Evolutionary conservation across 257 asterid species (phyloP), one percentile per base, ranked within the genome.

Genomic region (Lycium barbarum): DNA sequence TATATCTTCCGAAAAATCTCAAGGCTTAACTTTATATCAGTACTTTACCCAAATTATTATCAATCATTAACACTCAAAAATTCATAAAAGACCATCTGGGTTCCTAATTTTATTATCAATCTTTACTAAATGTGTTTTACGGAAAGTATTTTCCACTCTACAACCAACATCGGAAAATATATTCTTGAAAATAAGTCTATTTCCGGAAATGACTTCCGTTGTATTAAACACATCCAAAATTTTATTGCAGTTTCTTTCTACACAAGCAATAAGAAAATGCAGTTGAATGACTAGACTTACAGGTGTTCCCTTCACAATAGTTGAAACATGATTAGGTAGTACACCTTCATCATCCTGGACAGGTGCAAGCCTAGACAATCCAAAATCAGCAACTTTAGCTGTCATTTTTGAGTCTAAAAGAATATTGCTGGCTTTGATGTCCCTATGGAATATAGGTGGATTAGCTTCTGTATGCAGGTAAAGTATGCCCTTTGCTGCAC

Each of bases 381-480:
- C 99, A 84, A 95, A 95, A 86, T 95, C 98, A 80, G 98, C 92
- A 36, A 95, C 99, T 93, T 95, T 95, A 59, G 98, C 97, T 5
- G 92, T 90, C 88, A 89, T 88, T 70, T 88, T 95, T 65, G 97
- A 88, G 85, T 95, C 98, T 62, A 95, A 87, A 62, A 95, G 91
- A 82, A 95, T 95, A 88, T 95, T 95, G 78, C 92, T 95, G 68
- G 98, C 98, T 87, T 95, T 95, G 85, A 95, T 91, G 78, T 95
- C 98, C n/a, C 98, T 94, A 80, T 95, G 98, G 85, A 94, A 92
- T 85, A 95, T 93, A 0, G 99, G 99, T 45, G 98, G 98, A 83
- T 95, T 81, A n/a, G 98, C 99, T 91, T 95, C 98, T 2, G 98
- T 91, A 68, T 95, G 99, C 79, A 95, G 98, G 90, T 95, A 93